A percentile compares a stretch with the other conserved stretches of the same genome.
Evolutionary conservation across 2,329 filamentous ascomycete species (phyloP).

Genomic region (Claviceps maximensis): DNA sequence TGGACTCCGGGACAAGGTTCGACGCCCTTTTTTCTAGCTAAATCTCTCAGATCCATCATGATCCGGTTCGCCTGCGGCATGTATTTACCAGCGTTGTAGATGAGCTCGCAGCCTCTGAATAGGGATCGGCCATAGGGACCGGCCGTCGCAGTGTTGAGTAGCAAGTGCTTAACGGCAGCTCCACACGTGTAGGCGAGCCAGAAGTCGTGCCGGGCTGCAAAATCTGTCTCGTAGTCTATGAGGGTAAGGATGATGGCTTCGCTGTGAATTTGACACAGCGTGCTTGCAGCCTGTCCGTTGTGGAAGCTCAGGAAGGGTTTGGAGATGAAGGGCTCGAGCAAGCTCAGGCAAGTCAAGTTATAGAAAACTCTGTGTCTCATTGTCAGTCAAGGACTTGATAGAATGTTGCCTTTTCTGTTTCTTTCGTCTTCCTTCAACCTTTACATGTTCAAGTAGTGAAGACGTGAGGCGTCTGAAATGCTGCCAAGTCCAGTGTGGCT

Average conservation of each 20-base stretch:
- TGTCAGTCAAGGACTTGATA: no score
- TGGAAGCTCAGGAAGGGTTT: constrained; percentile 2
- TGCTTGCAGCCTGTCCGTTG: not conserved
- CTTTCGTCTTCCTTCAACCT: no score
- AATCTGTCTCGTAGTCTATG: constrained; percentile 14
- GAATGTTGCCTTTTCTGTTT: no score
- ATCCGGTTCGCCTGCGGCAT: constrained; percentile 1
- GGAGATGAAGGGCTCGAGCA: constrained; percentile 4
- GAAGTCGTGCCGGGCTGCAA: constrained; percentile 12
- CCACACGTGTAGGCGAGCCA: constrained; percentile 9
- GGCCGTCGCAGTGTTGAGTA: not conserved
- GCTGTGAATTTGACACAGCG: constrained; percentile 6
- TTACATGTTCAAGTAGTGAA: no score
- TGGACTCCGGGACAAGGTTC: not conserved
- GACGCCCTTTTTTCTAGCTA: not conserved
- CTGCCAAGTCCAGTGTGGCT: not conserved
- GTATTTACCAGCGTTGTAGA: constrained; percentile 2
- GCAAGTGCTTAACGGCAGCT: constrained; percentile 1
- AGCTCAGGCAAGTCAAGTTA: constrained; percentile 4
- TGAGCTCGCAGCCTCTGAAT: constrained; percentile 5
- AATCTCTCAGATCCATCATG: not conserved
- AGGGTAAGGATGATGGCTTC: constrained; percentile 9
- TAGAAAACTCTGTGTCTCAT: constrained; percentile 4
- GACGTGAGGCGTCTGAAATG: no score
- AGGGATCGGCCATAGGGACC: not conserved